A percentile compares a stretch with the other conserved stretches of the same genome.
Evolutionary conservation across 768 basidiomycete genomes (phyloP).

Genomic region (Tubosaeta sp.): DNA sequence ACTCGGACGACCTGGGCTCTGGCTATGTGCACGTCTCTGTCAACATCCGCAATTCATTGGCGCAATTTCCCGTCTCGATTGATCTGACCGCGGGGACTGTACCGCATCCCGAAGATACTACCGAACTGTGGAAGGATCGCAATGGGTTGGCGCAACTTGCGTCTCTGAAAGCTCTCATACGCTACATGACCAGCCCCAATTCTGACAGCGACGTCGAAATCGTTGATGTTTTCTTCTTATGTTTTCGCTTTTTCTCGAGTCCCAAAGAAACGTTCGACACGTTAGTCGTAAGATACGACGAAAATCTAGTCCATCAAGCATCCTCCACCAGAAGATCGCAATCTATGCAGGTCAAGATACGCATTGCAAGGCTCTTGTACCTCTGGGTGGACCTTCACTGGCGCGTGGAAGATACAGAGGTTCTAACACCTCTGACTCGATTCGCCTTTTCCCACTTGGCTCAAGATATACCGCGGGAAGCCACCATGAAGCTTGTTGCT

Average conservation of each 20-base stretch:
- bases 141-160: conserved; percentile 30
- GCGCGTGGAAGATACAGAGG: conserved; percentile 45
- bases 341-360: conserved; percentile 47
- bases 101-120: conserved; percentile 26
- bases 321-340: conserved; percentile 37
- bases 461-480: conserved; percentile 25
- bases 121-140: conserved; percentile 27
- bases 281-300: conserved; percentile 49
- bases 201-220: conserved; percentile 39
- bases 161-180: conserved; percentile 41
- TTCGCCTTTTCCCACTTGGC: conserved; percentile 32
- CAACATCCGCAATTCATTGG: conserved; percentile 26
- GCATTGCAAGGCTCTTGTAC: conserved; percentile 57
- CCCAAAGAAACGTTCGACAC: conserved; percentile 43
- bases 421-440: conserved; percentile 28
- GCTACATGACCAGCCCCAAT: conserved; percentile 43
- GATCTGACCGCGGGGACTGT: conserved; percentile 27
- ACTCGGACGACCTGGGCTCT: conserved; percentile 8
- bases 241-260: conserved; percentile 64
- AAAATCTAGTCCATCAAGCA: conserved; percentile 17
- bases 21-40: conserved; percentile 24
- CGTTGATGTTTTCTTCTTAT: conserved; percentile 58
- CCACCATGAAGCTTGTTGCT: conserved; percentile 26
- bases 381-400: conserved; percentile 74
- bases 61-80: conserved; percentile 24